Conservation (phyloP, 1,139 yeast species). For the Pichia sp. region DNA sequence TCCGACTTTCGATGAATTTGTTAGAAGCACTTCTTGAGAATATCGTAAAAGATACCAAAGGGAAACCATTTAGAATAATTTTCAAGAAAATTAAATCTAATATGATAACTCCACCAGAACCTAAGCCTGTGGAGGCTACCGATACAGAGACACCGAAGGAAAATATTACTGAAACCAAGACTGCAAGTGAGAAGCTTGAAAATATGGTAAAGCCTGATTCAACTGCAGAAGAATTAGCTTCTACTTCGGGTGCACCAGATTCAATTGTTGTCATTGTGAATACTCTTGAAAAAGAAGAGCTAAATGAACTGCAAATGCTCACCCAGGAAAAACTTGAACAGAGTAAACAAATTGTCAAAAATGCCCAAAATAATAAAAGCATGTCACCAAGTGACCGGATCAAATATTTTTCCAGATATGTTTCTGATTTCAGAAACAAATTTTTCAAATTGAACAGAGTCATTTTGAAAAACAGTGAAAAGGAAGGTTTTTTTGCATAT, state of each 20-base stretch:
- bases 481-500: slow-evolving; percentile 23
- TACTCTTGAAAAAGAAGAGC: slow-evolving; percentile 11
- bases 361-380: background rate
- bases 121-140: background rate
- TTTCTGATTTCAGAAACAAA: slow-evolving; percentile 12
- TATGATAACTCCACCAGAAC: background rate
- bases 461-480: slow-evolving; percentile 16
- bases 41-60: slow-evolving; percentile 31
- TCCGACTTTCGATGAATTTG: slow-evolving; percentile 56
- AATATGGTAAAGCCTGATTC: background rate
- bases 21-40: slow-evolving; percentile 50
- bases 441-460: slow-evolving; percentile 16
- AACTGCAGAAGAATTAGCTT: background rate
- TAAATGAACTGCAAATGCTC: slow-evolving; percentile 17
- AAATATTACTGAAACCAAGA: too few relatives aligned
- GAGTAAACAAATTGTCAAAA: slow-evolving; percentile 6
- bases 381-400: slow-evolving; percentile 17
- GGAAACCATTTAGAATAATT: slow-evolving; percentile 29
- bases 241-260: background rate
- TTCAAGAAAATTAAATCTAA: slow-evolving; percentile 11
- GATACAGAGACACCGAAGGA: too few relatives aligned
- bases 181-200: background rate
- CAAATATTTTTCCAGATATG: slow-evolving; percentile 16
- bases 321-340: slow-evolving; percentile 15
- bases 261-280: slow-evolving; percentile 17